phyloP scores from a whole-genome alignment of 805 yeast species.

The Jamesozyma piceae region DNA sequence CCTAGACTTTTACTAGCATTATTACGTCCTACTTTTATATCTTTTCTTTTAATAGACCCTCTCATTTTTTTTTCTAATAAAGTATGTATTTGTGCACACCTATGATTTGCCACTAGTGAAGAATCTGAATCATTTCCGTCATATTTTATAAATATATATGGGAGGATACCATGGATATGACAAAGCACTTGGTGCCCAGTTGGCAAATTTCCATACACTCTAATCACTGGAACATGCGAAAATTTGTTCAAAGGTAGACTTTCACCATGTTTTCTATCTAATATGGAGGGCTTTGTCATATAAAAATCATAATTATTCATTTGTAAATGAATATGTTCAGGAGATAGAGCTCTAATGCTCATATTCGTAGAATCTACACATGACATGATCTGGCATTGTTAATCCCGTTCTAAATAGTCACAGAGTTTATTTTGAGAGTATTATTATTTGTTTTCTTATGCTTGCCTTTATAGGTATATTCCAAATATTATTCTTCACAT shows the following conservation, averaged over 20 bases:
- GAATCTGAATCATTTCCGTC: slow-evolving; percentile 32
- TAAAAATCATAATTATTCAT: slow-evolving; percentile 60
- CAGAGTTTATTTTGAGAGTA: too few relatives aligned
- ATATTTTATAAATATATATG: slow-evolving; percentile 66
- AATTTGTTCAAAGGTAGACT: slow-evolving; percentile 29
- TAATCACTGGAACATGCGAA: slow-evolving; percentile 57
- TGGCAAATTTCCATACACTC: slow-evolving; percentile 65
- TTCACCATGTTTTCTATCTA: slow-evolving; percentile 40
- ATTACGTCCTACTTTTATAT: slow-evolving; percentile 3
- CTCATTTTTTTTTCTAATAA: slow-evolving; percentile 38
- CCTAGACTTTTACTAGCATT: slow-evolving; percentile 1
- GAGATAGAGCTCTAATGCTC: slow-evolving; percentile 1
- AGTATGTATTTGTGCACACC: slow-evolving; percentile 33
- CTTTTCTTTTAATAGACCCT: slow-evolving; percentile 31
- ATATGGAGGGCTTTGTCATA: slow-evolving; percentile 41
- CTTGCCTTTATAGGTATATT: too few relatives aligned
- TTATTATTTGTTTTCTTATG: too few relatives aligned
- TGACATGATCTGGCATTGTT: neutral
- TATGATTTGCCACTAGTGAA: slow-evolving; percentile 22
- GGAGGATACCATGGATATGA: slow-evolving; percentile 79
- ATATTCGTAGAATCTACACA: neutral
- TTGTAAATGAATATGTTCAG: slow-evolving; percentile 37
- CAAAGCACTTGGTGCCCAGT: slow-evolving; percentile 51
- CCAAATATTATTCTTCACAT: too few relatives aligned
- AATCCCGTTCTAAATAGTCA: too few relatives aligned